Conservation (phyloP, 768 basidiomycete genomes). For the Suillus placidus region DNA sequence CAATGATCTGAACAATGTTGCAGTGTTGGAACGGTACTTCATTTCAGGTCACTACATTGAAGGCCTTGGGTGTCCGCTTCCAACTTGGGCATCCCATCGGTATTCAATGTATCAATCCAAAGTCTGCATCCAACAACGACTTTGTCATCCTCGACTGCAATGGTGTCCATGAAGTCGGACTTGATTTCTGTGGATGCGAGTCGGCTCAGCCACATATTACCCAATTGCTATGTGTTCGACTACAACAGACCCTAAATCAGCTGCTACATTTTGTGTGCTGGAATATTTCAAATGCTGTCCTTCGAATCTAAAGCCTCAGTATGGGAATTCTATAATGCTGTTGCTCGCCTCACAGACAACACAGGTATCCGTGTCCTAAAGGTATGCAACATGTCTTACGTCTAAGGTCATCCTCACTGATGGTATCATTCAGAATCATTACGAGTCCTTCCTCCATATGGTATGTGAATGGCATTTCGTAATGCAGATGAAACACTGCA, state of each 20-base stretch:
- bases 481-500: background rate
- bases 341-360: constrained; percentile 1
- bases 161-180: constrained; percentile 24
- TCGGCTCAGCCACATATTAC: constrained; percentile 8
- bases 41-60: constrained; percentile 19
- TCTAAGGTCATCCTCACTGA: background rate
- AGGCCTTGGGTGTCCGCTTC: constrained; percentile 21
- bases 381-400: background rate
- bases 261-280: constrained; percentile 30
- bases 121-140: constrained; percentile 11
- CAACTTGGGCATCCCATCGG: constrained; percentile 27
- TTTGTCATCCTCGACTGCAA: constrained; percentile 26
- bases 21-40: constrained; percentile 21
- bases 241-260: constrained; percentile 24
- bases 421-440: background rate
- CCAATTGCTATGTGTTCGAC: constrained; percentile 19
- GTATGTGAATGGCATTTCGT: background rate
- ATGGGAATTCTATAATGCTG: constrained; percentile 29
- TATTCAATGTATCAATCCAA: constrained; percentile 15
- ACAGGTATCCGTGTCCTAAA: constrained; percentile 17
- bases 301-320: constrained; percentile 31
- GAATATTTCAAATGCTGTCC: constrained; percentile 27
- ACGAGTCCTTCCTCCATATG: background rate
- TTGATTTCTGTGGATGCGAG: constrained; percentile 19
- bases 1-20: constrained; percentile 6